A percentile compares a stretch with the other conserved stretches of the same genome.
Evolutionary conservation across 1,139 yeast genomes (phyloP).

Genomic region (Scheffersomyces stambukii): DNA sequence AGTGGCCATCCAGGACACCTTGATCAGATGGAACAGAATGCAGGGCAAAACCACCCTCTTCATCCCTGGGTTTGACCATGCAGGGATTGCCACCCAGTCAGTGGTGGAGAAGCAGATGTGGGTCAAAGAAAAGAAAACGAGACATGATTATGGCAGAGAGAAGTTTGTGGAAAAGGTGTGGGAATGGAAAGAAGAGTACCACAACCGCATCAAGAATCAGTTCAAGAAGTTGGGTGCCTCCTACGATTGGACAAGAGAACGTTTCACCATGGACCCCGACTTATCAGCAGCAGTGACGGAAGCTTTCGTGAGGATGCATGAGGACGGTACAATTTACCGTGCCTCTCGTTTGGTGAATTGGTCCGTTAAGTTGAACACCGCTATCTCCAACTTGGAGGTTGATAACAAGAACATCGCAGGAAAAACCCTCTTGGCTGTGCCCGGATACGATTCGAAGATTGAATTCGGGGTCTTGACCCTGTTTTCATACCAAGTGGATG

Average conservation of each 20-base stretch:
- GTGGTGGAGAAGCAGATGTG: conserved; percentile 96
- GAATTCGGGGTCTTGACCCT: conserved; percentile 96
- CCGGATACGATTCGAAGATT: conserved; percentile 84
- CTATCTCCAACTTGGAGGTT: conserved; percentile 93
- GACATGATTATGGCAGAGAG: conserved; percentile 95
- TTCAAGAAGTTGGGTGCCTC: conserved; percentile 90
- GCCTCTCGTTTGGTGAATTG: conserved; percentile 92
- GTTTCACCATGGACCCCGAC: conserved; percentile 82
- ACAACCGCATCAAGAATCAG: conserved; percentile 77
- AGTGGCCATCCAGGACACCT: conserved; percentile 88
- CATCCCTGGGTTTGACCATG: conserved; percentile 97
- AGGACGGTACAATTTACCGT: conserved; percentile 93
- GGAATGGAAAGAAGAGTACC: conserved; percentile 99
- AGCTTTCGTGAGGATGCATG: conserved; percentile 87
- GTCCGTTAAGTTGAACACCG: conserved; percentile 93
- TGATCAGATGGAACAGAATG: conserved; percentile 94
- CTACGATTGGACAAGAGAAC: conserved; percentile 93
- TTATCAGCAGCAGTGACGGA: conserved; percentile 80
- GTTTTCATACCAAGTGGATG: conserved; percentile 86
- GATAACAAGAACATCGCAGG: conserved; percentile 88
- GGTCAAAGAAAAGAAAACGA: conserved; percentile 82
- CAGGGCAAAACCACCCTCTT: conserved; percentile 91
- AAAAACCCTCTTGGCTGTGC: conserved; percentile 75
- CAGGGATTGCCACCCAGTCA: conserved; percentile 98
- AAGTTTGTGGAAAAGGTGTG: conserved; percentile 83